phyloP scores from a whole-genome alignment of 495 filamentous ascomycete genomes.

The Aspergillus steynii region DNA sequence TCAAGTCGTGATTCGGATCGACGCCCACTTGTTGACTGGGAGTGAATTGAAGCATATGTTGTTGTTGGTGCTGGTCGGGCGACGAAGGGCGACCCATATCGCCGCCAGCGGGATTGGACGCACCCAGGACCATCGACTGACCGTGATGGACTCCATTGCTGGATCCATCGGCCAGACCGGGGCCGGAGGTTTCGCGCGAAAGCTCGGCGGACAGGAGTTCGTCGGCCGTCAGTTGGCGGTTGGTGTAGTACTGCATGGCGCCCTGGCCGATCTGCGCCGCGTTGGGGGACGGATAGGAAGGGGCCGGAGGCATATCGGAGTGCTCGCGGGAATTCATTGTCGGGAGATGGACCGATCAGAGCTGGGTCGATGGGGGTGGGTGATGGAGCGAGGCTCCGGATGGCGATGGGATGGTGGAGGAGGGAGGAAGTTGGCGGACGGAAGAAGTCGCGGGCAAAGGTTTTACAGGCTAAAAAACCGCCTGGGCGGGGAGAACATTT shows the following conservation, averaged over 20 bases:
- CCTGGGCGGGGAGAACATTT: slow-evolving; percentile 37
- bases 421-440: slow-evolving; percentile 30
- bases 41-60: slow-evolving; percentile 49
- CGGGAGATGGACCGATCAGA: slow-evolving; percentile 13
- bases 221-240: slow-evolving; percentile 49
- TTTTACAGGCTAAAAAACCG: slow-evolving; percentile 45
- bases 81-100: slow-evolving; percentile 43
- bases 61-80: slow-evolving; percentile 47
- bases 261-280: slow-evolving; percentile 50
- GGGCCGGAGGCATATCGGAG: slow-evolving; percentile 48
- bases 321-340: slow-evolving; percentile 50
- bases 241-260: slow-evolving; percentile 47
- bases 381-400: slow-evolving; percentile 31
- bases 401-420: slow-evolving; percentile 26
- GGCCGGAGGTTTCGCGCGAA: slow-evolving; percentile 45
- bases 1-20: slow-evolving; percentile 51
- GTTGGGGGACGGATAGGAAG: slow-evolving; percentile 52
- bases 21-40: slow-evolving; percentile 52
- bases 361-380: slow-evolving; percentile 23
- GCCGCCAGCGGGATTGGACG: slow-evolving; percentile 34
- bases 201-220: slow-evolving; percentile 48
- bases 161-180: slow-evolving; percentile 43
- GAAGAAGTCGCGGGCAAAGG: slow-evolving; percentile 37
- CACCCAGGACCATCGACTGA: slow-evolving; percentile 45
- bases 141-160: slow-evolving; percentile 43